Evolutionary conservation across 192 early-diverging fungal genomes (phyloP).

Genomic region (Entomortierella chlamydospora): DNA sequence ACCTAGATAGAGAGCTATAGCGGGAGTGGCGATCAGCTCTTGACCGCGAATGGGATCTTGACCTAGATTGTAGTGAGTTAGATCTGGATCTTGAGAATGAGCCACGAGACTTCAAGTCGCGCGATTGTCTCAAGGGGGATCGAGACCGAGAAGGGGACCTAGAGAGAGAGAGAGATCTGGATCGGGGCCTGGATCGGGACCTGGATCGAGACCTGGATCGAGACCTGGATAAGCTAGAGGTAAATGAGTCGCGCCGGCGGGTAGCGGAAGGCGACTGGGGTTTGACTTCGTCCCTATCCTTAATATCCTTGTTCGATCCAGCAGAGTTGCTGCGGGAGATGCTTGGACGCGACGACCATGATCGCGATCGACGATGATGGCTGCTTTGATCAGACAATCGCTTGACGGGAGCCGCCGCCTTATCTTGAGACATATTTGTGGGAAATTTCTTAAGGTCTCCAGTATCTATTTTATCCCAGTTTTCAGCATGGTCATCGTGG

Average conservation of each 20-base stretch:
- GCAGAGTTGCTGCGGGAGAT: constrained; percentile 3
- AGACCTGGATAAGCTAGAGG: constrained; percentile 23
- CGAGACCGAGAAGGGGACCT: constrained; percentile 19
- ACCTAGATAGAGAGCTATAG: constrained; percentile 30
- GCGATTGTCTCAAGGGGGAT: not conserved
- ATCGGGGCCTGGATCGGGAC: constrained; percentile 18
- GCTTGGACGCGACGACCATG: constrained; percentile 25
- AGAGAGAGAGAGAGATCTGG: constrained; percentile 20
- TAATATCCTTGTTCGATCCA: not conserved
- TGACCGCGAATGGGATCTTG: constrained; percentile 14
- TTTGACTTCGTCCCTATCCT: constrained; percentile 1
- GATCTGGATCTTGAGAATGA: constrained; percentile 18
- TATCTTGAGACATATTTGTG: not conserved
- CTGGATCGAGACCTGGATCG: constrained; percentile 16
- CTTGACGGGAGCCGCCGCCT: not conserved
- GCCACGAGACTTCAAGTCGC: not conserved
- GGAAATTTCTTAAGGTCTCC: not conserved
- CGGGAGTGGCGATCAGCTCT: not conserved
- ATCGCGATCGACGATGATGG: constrained; percentile 37
- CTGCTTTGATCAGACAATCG: constrained; percentile 29
- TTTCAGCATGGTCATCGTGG: not conserved
- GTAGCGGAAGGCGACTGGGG: not conserved
- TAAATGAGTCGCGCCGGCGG: constrained; percentile 24
- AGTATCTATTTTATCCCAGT: not conserved
- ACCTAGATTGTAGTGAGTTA: constrained; percentile 7